Base-by-base conservation (phyloP, 768 basidiomycete species). In the Leccinum uliginosum region DNA sequence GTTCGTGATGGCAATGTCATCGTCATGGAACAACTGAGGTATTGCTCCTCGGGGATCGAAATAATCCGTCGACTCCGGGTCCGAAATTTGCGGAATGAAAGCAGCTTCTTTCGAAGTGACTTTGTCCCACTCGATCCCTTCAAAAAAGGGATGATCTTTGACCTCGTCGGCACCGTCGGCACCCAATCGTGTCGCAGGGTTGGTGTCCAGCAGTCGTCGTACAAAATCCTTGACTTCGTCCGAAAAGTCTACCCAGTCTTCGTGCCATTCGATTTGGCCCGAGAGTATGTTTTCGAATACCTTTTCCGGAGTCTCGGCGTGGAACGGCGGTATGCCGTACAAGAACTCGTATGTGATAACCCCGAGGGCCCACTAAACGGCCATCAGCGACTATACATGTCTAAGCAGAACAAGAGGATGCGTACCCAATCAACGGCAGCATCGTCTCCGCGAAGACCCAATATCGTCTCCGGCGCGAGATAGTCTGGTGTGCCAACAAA, bases 41-140 rank as follows among this genome's bases (percentile, higher is more conserved):
- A 91, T 84, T 15, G 96, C 96, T 4, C 97, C 97, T 45, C 97
- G 86, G 59, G 94, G 84, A 74, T 99, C 97, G 66, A 99, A 99
- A 75, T 99, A 99, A 71, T 99, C 97, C n/a, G 97, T 99, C 21
- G 93, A 96, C 74, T 98, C 95, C 4, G 95, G 94, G 72, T 98
- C 95, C 14, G 89, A 83, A 32, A 97, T 85, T 67, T 94, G 89
- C 48, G 97, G 97, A 51, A 98, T 93, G 75, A 99, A 99, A 30
- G 88, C 91, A 10, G 94, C 93, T 73, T 96, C 90, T 6, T 85
- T 83, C 8, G 84, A 84, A 8, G 91, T 91, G 53, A 99, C 85
- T 57, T 89, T 87, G 55, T 91, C 85, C 97, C 97, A 99, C 59
- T 98, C 90, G 60, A 98, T 89, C 32, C 83, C 91, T 47, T 82